These are phyloP conservation scores for Allodekkera sacchari DNA, from an alignment of 805 yeast genomes.

Conservation along the genomic window DNA sequence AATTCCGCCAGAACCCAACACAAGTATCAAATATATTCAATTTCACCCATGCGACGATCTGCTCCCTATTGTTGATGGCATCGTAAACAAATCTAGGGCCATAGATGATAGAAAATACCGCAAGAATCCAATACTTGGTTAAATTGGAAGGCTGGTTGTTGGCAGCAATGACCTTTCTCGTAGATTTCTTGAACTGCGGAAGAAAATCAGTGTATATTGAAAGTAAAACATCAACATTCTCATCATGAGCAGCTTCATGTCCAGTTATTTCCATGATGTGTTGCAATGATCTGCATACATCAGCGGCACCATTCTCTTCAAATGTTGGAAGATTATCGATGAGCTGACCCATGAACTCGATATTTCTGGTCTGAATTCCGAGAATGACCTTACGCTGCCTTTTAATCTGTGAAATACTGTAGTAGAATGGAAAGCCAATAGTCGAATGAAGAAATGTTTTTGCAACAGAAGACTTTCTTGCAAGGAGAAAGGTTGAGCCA, in stretches of 20 bases:
- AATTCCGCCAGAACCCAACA: constrained; percentile 62
- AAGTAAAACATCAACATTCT: constrained; percentile 1
- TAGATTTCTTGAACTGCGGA: constrained; percentile 3
- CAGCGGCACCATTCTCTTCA: constrained; percentile 3
- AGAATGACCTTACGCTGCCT: constrained; percentile 15
- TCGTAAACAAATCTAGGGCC: constrained; percentile 44
- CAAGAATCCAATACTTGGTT: constrained; percentile 52
- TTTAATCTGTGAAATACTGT: constrained; percentile 23
- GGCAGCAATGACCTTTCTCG: not conserved
- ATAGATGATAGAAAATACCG: constrained; percentile 32
- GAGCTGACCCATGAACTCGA: constrained; percentile 29
- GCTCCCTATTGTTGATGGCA: constrained; percentile 42
- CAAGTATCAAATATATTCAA: constrained; percentile 56
- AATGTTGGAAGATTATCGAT: constrained; percentile 25
- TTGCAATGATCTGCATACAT: constrained; percentile 1
- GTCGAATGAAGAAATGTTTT: constrained; percentile 20
- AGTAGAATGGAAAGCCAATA: constrained; percentile 29
- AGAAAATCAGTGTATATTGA: constrained; percentile 1
- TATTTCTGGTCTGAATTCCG: constrained; percentile 21
- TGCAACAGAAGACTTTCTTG: constrained; percentile 10
- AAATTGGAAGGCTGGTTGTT: constrained; percentile 32
- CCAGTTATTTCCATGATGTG: not conserved
- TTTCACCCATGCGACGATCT: constrained; percentile 47
- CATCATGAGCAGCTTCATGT: constrained; percentile 2
- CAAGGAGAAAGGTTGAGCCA: constrained; percentile 17